A percentile compares a stretch with the other conserved stretches of the same genome.
These are phyloP conservation scores for Pseudopithomyces maydicus DNA, from an alignment of 2,329 filamentous ascomycete genomes.

Conservation along the genomic window DNA sequence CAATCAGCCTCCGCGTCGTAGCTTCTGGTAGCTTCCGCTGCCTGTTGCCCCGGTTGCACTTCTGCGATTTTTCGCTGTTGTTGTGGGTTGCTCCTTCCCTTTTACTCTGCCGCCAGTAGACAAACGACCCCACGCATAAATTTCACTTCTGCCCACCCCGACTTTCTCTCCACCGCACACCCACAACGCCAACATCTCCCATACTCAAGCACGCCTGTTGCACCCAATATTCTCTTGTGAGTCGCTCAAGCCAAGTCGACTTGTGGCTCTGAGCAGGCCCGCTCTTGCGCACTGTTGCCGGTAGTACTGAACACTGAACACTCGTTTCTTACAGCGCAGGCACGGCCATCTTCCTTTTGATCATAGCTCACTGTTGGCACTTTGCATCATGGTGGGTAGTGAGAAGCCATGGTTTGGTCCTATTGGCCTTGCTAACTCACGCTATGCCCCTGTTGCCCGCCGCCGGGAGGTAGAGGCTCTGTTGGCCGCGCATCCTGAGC, in stretches of 20 bases:
- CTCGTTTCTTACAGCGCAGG: background rate
- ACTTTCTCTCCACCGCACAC: background rate
- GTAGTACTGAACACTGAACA: too few relatives aligned
- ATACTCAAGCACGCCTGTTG: too few relatives aligned
- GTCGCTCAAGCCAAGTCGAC: too few relatives aligned
- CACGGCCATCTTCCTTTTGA: background rate
- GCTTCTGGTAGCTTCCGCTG: background rate
- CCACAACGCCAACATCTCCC: too few relatives aligned
- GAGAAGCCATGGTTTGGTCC: background rate
- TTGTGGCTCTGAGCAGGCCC: too few relatives aligned
- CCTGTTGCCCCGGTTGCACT: background rate
- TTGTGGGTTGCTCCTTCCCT: background rate
- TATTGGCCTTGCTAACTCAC: background rate
- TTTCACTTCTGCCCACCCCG: background rate
- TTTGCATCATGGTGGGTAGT: conserved; percentile 1
- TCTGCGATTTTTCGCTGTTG: background rate
- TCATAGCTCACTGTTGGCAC: background rate
- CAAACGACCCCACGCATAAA: background rate
- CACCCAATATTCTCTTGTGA: too few relatives aligned
- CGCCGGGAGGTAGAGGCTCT: conserved; percentile 11
- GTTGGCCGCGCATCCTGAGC: conserved; percentile 9
- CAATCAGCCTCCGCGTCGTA: too few relatives aligned
- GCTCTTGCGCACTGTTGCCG: too few relatives aligned
- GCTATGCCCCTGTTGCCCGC: conserved; percentile 21
- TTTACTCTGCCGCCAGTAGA: background rate